These are phyloP conservation scores for Lentinula lateritia DNA, from an alignment of 768 basidiomycete species.

Conservation along the genomic window DNA sequence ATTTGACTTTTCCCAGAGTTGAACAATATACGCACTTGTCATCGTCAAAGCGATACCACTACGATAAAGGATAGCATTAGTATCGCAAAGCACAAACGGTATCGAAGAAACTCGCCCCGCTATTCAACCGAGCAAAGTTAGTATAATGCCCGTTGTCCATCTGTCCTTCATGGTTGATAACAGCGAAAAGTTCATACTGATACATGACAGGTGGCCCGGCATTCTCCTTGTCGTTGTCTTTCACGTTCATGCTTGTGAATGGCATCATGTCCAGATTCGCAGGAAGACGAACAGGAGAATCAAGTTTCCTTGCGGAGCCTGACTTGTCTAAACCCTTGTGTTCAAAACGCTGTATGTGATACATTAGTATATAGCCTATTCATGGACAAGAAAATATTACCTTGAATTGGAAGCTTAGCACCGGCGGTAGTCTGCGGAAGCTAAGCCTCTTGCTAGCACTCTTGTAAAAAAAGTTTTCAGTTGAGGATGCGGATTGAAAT, in stretches of 20 bases:
- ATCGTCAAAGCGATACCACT: conserved; percentile 96
- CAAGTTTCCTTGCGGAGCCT: conserved; percentile 80
- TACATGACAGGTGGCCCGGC: conserved; percentile 66
- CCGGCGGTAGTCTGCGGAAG: conserved; percentile 80
- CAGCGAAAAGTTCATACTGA: conserved; percentile 88
- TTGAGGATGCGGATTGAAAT: conserved; percentile 2
- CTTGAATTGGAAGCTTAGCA: conserved; percentile 94
- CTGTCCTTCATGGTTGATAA: conserved; percentile 92
- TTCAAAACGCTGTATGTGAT: conserved; percentile 77
- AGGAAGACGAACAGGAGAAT: conserved; percentile 77
- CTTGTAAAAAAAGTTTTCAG: conserved; percentile 25
- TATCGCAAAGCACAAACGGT: background rate
- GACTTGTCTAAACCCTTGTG: conserved; percentile 71
- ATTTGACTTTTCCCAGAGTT: conserved; percentile 4
- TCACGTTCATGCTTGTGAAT: conserved; percentile 66
- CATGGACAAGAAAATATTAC: conserved; percentile 28
- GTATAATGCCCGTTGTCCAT: conserved; percentile 95
- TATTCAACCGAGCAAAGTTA: conserved; percentile 76
- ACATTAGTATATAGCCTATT: background rate
- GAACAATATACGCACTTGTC: conserved; percentile 59
- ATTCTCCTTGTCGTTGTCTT: conserved; percentile 41
- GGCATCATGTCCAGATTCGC: conserved; percentile 83
- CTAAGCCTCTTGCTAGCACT: conserved; percentile 83
- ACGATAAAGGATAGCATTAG: conserved; percentile 7
- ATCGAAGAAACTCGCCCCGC: conserved; percentile 56